These are phyloP conservation scores for Actinomortierella ambigua DNA, from an alignment of 371 early-diverging fungal genomes.

Conservation along the genomic window DNA sequence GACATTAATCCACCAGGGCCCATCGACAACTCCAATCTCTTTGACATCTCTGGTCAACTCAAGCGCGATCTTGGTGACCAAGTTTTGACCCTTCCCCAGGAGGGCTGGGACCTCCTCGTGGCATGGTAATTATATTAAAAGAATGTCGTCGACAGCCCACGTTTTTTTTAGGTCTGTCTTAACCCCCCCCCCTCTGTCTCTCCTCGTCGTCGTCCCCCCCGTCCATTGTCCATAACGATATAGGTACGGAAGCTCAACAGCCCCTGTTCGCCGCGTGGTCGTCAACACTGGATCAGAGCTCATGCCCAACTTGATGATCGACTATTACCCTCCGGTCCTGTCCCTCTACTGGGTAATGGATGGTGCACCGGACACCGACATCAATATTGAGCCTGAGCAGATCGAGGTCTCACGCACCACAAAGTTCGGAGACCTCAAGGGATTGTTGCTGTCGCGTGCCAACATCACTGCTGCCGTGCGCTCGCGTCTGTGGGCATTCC, in stretches of 20 bases:
- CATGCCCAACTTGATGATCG: slow-evolving; percentile 23
- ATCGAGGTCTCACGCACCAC: slow-evolving; percentile 30
- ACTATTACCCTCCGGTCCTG: slow-evolving; percentile 36
- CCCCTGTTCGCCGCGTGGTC: slow-evolving; percentile 32
- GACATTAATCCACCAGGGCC: slow-evolving; percentile 17
- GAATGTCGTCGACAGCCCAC: neutral
- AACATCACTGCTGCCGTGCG: neutral
- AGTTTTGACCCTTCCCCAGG: slow-evolving; percentile 21
- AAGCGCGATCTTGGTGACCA: slow-evolving; percentile 3
- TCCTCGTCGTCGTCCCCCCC: neutral
- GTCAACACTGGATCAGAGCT: slow-evolving; percentile 27
- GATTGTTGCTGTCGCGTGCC: slow-evolving; percentile 4
- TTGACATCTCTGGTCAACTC: slow-evolving; percentile 8
- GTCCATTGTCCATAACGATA: neutral
- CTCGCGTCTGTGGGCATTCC: slow-evolving; percentile 35
- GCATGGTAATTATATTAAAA: slow-evolving; percentile 24
- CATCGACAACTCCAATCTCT: slow-evolving; percentile 31
- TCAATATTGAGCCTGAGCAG: slow-evolving; percentile 21
- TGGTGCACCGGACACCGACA: slow-evolving; percentile 7
- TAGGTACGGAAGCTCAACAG: slow-evolving; percentile 35
- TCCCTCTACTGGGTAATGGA: slow-evolving; percentile 32
- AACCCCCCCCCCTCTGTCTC: neutral
- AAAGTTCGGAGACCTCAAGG: slow-evolving; percentile 32
- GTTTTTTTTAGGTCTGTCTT: too few species aligned
- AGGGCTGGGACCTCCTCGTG: slow-evolving; percentile 36